Evolutionary conservation across 208 protist species (phyloP).

Genomic region (Angomonas ambiguus): DNA sequence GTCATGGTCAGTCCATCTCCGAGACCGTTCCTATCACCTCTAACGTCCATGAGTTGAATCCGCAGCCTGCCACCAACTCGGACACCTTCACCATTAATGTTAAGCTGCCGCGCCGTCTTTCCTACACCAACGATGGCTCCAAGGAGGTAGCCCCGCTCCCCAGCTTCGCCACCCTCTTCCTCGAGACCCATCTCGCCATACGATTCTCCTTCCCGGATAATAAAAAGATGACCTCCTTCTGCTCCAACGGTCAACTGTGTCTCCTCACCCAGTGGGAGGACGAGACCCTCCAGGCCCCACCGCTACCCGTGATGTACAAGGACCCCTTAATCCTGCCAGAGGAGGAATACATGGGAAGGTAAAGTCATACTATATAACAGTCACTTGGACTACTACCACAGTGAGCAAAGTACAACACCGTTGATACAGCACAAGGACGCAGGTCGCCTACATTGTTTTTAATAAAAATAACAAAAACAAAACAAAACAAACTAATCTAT

Average conservation of each 20-base stretch:
- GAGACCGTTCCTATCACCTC: neutral
- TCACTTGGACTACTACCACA: too few species aligned
- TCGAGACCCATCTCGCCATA: neutral
- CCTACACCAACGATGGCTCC: slow-evolving; percentile 2
- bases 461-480: slow-evolving; percentile 5
- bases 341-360: neutral
- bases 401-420: too few species aligned
- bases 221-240: neutral
- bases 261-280: neutral
- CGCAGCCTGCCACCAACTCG: too few species aligned
- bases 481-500: slow-evolving; percentile 1
- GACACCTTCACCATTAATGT: neutral
- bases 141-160: neutral
- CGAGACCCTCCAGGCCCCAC: neutral
- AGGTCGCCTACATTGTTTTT: too few species aligned
- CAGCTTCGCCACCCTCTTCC: neutral
- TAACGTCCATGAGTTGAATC: too few species aligned
- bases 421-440: too few species aligned
- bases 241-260: neutral
- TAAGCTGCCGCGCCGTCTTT: neutral
- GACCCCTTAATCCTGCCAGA: neutral
- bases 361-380: too few species aligned
- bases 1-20: neutral
- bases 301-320: neutral
- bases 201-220: neutral